Conservation (phyloP, 495 filamentous ascomycete genomes). For the Podospora pseudocomata region DNA sequence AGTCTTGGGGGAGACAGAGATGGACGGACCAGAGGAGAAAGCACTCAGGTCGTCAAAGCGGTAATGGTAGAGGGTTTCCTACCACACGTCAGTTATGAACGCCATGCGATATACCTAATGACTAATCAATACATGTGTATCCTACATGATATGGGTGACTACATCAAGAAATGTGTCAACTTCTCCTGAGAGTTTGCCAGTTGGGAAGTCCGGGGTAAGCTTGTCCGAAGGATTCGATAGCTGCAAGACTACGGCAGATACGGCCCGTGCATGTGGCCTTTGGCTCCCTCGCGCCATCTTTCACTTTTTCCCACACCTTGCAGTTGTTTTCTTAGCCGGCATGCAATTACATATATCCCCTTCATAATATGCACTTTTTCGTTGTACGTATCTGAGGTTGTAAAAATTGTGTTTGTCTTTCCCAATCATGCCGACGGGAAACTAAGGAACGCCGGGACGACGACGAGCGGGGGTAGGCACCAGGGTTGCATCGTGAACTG, state of each 20-base stretch:
- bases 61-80: neutral
- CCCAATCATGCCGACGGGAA: neutral
- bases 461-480: neutral
- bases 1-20: neutral
- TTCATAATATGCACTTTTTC: no score
- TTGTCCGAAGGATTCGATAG: neutral
- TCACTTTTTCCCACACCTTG: neutral
- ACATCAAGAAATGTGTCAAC: neutral
- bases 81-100: neutral
- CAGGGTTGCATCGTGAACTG: neutral
- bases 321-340: no score
- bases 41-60: neutral
- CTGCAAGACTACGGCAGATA: neutral
- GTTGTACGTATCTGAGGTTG: neutral
- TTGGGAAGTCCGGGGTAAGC: neutral
- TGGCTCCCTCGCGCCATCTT: neutral
- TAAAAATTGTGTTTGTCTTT: neutral
- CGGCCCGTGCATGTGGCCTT: neutral
- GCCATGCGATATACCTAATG: neutral
- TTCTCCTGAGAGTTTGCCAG: neutral
- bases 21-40: neutral
- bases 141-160: neutral
- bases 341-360: no score
- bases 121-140: neutral
- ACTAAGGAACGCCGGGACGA: neutral